Evolutionary conservation across 2,329 filamentous ascomycete genomes (phyloP), one percentile per base, ranked within the genome.

Genomic region (Cercospora brassicicola): DNA sequence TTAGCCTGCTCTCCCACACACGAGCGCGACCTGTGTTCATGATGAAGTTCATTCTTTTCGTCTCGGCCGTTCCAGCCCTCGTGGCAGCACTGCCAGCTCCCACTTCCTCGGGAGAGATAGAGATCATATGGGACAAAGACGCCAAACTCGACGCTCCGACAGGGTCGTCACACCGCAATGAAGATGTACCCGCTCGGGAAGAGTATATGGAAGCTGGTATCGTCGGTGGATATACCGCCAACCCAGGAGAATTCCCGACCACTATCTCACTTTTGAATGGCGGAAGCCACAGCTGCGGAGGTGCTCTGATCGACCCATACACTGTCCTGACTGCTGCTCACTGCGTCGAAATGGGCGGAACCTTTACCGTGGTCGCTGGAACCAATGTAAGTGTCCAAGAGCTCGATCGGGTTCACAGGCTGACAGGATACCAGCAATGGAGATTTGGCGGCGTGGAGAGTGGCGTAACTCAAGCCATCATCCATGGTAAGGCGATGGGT

Each of bases 291-390:
- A 39, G 30, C 57, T 60, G 57, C 31, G 57, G 57, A 4, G 57
- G 28, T 18, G 28, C 57, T 15, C n/a, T 60, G n/a, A 60, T 60
- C 57, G 33, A 60, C 18, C 13, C 57, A n/a, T 36, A 60, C 20
- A 60, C 57, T 18, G 57, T 26, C 15, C 30, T 60, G n/a, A 60
- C 57, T 18, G 57, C 57, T 60, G 57, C 57, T 23, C 57, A 60
- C 31, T 60, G 57, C 33, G 57, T 60, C 31, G 57, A 60, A 15
- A 39, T 60, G 28, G 57, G 57, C 15, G 57, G 57, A 33, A 33
- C 18, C 0, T 60, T 60, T 15, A 60, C 28, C 7, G 31, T 60
- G 13, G 57, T 36, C 11, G 57, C 57, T 20, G 57, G 57, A 18
- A 60, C 57, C n/a, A 60, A 60, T 60, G 57, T 60, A 26, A 26